Evolutionary conservation across 75 land plant species (phyloP).

Genomic region (Picea glauca): DNA sequence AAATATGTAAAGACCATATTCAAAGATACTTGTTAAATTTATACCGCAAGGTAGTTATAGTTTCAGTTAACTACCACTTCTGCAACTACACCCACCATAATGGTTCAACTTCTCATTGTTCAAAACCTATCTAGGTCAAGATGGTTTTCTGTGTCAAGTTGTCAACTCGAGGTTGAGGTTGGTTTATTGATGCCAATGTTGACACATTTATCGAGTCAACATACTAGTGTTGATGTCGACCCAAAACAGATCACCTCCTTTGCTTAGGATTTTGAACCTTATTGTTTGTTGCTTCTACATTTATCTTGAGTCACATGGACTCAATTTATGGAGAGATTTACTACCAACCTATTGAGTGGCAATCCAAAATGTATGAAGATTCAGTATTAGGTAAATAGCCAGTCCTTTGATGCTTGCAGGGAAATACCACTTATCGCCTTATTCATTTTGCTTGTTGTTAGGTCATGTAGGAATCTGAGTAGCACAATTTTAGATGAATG

Average conservation of each 20-base stretch:
- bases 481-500: background rate
- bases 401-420: background rate
- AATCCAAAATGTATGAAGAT: background rate
- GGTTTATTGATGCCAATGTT: background rate
- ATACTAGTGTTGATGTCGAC: background rate
- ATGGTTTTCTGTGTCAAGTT: background rate
- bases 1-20: no score
- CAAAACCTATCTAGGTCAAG: no score
- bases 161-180: background rate
- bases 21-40: no score
- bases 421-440: background rate
- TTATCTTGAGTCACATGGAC: background rate
- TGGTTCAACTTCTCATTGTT: no score
- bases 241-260: background rate
- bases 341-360: background rate
- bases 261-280: background rate
- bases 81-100: no score
- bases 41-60: no score
- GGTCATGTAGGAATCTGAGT: background rate
- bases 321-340: background rate
- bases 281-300: background rate
- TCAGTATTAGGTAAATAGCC: background rate
- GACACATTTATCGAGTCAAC: background rate
- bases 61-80: no score
- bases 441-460: background rate